phyloP scores from a whole-genome alignment of 805 yeast genomes.

The Myxozyma udenii region DNA sequence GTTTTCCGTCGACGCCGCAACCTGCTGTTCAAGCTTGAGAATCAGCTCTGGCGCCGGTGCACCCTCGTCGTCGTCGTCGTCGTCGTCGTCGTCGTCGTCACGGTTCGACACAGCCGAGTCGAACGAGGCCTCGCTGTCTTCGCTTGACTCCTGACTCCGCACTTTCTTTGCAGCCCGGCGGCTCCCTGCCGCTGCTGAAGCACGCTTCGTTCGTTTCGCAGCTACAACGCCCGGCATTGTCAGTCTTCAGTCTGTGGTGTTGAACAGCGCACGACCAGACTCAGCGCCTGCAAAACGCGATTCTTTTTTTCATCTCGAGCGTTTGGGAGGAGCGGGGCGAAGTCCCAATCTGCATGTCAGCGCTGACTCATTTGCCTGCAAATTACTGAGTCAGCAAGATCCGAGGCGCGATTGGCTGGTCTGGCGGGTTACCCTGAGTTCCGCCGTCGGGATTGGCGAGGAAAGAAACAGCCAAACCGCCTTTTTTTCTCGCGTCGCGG shows the following conservation, averaged over 20 bases:
- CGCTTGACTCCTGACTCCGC: neutral
- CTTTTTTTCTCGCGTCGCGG: neutral
- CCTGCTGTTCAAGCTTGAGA: conserved; percentile 26
- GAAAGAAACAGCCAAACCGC: too few species aligned
- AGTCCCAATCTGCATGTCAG: neutral
- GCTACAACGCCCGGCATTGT: conserved; percentile 10
- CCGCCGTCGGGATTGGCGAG: neutral
- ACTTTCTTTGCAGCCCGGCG: conserved; percentile 1
- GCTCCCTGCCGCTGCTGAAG: neutral
- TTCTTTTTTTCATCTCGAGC: neutral
- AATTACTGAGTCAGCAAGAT: neutral
- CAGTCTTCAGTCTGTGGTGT: too few species aligned
- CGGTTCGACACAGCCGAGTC: neutral
- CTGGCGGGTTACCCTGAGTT: neutral
- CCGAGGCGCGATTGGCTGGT: neutral
- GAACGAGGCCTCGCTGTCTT: neutral
- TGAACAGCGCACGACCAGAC: too few species aligned
- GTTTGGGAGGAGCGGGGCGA: neutral
- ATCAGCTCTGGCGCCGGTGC: conserved; percentile 22
- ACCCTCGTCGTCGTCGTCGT: too few species aligned
- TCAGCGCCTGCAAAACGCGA: too few species aligned
- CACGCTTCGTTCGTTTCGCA: conserved; percentile 6
- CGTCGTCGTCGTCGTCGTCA: neutral
- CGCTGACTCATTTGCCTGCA: neutral
- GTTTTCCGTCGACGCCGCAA: conserved; percentile 43